phyloP scores from a whole-genome alignment of 164 flowering plant genomes.

The Sextonia rubra region DNA sequence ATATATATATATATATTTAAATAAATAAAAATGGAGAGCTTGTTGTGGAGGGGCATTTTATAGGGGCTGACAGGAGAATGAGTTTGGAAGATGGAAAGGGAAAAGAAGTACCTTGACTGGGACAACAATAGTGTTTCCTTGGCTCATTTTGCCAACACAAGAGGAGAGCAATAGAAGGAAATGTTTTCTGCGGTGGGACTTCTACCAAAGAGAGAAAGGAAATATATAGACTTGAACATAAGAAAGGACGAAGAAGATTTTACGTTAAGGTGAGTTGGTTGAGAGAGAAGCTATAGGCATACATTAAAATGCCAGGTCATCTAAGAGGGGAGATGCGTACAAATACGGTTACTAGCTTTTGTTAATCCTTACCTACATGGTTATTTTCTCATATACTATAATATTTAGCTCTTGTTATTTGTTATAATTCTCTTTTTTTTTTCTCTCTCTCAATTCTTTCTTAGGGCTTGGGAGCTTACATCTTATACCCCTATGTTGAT shows the following conservation, averaged over 20 bases:
- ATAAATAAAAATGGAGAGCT: constrained; percentile 7
- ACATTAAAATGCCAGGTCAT: not conserved
- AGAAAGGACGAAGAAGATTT: not conserved
- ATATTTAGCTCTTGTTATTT: too few relatives aligned
- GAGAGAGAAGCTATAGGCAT: not conserved
- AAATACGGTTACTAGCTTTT: too few relatives aligned
- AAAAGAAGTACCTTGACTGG: constrained; percentile 68
- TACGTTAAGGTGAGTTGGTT: too few relatives aligned
- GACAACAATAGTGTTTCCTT: constrained; percentile 45
- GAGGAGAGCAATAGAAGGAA: not conserved
- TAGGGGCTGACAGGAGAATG: constrained; percentile 6
- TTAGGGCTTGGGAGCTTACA: too few relatives aligned
- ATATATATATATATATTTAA: too few relatives aligned
- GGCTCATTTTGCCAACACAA: constrained; percentile 51
- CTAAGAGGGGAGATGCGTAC: too few relatives aligned
- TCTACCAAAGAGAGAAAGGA: not conserved
- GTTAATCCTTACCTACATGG: too few relatives aligned
- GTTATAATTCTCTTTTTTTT: too few relatives aligned
- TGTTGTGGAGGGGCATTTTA: not conserved
- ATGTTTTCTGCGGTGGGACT: not conserved
- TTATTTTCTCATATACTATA: too few relatives aligned
- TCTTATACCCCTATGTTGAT: too few relatives aligned
- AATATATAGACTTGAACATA: not conserved
- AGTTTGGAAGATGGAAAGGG: constrained; percentile 17
- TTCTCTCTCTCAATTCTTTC: too few relatives aligned